Conservation (phyloP, 768 basidiomycete genomes). For the Trametes meyenii region DNA sequence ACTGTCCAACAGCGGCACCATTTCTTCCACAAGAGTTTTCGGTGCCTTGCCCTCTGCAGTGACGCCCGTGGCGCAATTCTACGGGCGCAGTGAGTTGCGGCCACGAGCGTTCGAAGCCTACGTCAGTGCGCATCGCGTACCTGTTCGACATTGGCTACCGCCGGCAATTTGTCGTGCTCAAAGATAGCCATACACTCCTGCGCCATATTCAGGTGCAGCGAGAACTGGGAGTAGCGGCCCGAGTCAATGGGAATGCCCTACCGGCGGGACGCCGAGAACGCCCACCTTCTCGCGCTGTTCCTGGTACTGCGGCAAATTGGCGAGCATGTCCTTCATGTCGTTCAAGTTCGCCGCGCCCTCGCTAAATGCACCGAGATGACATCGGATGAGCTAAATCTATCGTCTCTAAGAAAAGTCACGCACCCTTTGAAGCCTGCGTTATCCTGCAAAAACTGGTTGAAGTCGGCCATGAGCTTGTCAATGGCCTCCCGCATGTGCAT, state of each 20-base stretch:
- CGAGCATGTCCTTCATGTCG: conserved; percentile 99
- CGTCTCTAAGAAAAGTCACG: conserved; percentile 21
- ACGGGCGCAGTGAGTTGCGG: not conserved
- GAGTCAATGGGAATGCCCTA: not conserved
- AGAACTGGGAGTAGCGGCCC: conserved; percentile 62
- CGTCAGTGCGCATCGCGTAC: conserved; percentile 37
- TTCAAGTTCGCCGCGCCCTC: conserved; percentile 87
- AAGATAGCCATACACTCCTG: conserved; percentile 97
- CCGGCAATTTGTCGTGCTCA: conserved; percentile 81
- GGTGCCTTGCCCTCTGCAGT: conserved; percentile 94
- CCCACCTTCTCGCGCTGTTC: conserved; percentile 91
- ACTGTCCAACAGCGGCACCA: conserved; percentile 95
- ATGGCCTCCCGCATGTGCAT: conserved; percentile 99
- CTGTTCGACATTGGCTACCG: conserved; percentile 90
- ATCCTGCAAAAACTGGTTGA: conserved; percentile 91
- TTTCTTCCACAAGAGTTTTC: conserved; percentile 93
- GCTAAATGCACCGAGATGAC: conserved; percentile 36
- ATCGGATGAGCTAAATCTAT: not conserved
- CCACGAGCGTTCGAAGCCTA: not conserved
- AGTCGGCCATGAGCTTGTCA: conserved; percentile 94
- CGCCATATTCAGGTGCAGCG: conserved; percentile 95
- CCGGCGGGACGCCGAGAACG: not conserved
- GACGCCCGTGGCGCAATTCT: conserved; percentile 94
- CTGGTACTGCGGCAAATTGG: conserved; percentile 90
- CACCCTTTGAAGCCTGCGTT: conserved; percentile 94